Percentiles rank a stretch among this genome's conserved stretches.
These are phyloP conservation scores for Gymnopus androsaceus DNA, from an alignment of 1,284 basidiomycete species.

Conservation along the genomic window DNA sequence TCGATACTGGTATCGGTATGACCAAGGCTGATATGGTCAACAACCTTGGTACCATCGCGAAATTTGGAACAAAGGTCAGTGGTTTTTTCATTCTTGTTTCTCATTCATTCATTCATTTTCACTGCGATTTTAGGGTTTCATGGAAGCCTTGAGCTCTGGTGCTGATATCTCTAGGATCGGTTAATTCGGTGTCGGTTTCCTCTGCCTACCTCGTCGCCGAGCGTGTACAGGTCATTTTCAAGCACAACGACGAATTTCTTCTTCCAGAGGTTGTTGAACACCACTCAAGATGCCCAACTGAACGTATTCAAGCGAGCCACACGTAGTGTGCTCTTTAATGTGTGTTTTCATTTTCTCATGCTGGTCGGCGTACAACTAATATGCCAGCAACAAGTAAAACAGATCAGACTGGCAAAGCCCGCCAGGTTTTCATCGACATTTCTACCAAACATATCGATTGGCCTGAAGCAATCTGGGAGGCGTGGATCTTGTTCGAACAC, in stretches of 20 bases:
- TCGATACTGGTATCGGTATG: too few relatives aligned
- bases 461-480: constrained; percentile 90
- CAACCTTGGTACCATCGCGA: too few relatives aligned
- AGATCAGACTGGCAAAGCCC: constrained; percentile 58
- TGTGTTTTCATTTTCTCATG: constrained; percentile 39
- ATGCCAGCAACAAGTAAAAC: constrained; percentile 43
- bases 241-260: background rate
- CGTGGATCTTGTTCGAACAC: constrained; percentile 86
- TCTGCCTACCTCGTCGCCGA: too few relatives aligned
- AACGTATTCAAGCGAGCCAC: constrained; percentile 54
- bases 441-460: constrained; percentile 80
- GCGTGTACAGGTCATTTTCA: too few relatives aligned
- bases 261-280: constrained; percentile 49
- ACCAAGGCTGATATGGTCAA: too few relatives aligned
- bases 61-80: too few relatives aligned
- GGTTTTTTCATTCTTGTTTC: too few relatives aligned
- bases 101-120: too few relatives aligned
- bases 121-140: too few relatives aligned
- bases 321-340: constrained; percentile 69
- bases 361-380: background rate
- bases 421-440: constrained; percentile 65
- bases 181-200: too few relatives aligned
- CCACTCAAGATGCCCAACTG: constrained; percentile 42
- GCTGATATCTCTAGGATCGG: too few relatives aligned
- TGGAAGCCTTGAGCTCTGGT: too few relatives aligned